Conservation (phyloP, 116 monocot genomes). For the Iris pallida region DNA sequence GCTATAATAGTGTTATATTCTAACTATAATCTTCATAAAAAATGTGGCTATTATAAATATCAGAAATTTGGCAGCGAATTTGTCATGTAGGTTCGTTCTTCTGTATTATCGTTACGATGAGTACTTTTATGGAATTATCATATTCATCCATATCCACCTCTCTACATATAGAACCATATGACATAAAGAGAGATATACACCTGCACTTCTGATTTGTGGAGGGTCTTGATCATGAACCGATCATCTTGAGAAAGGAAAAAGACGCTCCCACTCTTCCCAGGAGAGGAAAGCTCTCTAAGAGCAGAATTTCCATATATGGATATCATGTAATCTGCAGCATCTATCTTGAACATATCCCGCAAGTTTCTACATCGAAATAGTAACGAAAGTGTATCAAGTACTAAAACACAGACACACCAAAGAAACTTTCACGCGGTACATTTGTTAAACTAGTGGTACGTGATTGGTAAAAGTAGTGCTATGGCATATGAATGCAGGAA, state of each 20-base stretch:
- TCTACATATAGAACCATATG: neutral
- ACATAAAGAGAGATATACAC: conserved; percentile 21
- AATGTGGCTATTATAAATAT: too few relatives aligned
- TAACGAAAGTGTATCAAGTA: neutral
- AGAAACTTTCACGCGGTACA: too few relatives aligned
- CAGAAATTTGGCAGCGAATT: too few relatives aligned
- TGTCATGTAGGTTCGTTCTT: too few relatives aligned
- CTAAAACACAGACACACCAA: too few relatives aligned
- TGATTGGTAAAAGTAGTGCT: too few relatives aligned
- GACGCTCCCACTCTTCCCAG: conserved; percentile 95
- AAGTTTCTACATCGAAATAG: conserved; percentile 50
- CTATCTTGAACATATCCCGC: conserved; percentile 90
- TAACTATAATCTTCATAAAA: too few relatives aligned
- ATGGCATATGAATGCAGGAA: neutral
- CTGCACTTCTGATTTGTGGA: conserved; percentile 90
- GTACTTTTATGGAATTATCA: neutral
- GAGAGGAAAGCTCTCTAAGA: conserved; percentile 88
- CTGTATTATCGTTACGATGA: too few relatives aligned
- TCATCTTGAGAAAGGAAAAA: conserved; percentile 98
- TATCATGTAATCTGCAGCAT: conserved; percentile 98
- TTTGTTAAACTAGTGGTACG: too few relatives aligned
- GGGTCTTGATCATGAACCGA: conserved; percentile 97
- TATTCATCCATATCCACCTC: neutral
- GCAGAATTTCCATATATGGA: conserved; percentile 92
- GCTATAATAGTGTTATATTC: too few relatives aligned